A percentile compares a stretch with the other conserved stretches of the same genome.
Evolutionary conservation across 768 basidiomycete species (phyloP).

Genomic region (Russula earlei): DNA sequence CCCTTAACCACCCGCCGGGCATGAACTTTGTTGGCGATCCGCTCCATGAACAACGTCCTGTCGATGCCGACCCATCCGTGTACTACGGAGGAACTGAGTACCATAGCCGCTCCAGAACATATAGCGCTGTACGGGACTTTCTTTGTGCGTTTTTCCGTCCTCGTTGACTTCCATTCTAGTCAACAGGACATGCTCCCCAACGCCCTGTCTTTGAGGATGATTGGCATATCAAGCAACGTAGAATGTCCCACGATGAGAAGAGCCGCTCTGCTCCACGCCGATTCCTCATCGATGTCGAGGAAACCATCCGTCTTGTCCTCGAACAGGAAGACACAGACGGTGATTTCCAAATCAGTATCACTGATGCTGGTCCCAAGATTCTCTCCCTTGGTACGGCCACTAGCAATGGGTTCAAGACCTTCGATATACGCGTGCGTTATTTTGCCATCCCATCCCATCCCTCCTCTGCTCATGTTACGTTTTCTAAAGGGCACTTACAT

Average conservation of each 20-base stretch:
- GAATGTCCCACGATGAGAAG: constrained; percentile 92
- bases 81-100: constrained; percentile 80
- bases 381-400: constrained; percentile 94
- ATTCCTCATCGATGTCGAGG: constrained; percentile 95
- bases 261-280: constrained; percentile 63
- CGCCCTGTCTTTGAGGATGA: constrained; percentile 73
- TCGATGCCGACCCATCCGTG: constrained; percentile 60
- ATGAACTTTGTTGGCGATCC: constrained; percentile 61
- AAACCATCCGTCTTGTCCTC: constrained; percentile 91
- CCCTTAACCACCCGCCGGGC: constrained; percentile 52
- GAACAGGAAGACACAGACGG: constrained; percentile 98
- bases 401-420: constrained; percentile 95
- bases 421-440: constrained; percentile 76
- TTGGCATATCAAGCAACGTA: constrained; percentile 58
- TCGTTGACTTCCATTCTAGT: constrained; percentile 8
- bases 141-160: background rate
- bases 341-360: constrained; percentile 93
- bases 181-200: constrained; percentile 36
- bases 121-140: constrained; percentile 59
- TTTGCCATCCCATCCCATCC: background rate
- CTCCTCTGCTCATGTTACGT: constrained; percentile 9
- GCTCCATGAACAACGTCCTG: constrained; percentile 29
- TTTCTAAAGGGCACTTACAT: constrained; percentile 85
- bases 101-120: constrained; percentile 77
- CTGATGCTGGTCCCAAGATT: constrained; percentile 93